These are phyloP conservation scores for Chenopodium suecicum DNA, from an alignment of 148 eudicot species.

Conservation along the genomic window DNA sequence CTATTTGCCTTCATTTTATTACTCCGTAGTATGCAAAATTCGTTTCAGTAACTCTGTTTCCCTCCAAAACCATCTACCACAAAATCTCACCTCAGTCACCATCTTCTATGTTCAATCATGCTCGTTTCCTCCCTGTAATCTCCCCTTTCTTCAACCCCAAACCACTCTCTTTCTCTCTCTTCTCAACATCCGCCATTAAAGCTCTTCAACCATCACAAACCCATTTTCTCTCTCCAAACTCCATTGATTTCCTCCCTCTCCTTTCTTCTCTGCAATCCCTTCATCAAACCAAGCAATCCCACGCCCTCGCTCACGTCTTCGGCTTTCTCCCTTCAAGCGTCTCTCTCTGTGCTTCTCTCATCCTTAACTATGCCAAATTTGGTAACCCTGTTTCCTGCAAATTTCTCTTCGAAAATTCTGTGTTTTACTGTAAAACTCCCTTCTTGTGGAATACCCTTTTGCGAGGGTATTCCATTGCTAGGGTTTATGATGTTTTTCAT, in stretches of 20 bases:
- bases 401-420: conserved; percentile 36
- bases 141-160: conserved; percentile 12
- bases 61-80: conserved; percentile 14
- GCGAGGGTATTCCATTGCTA: conserved; percentile 37
- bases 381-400: conserved; percentile 19
- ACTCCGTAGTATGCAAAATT: too few species aligned
- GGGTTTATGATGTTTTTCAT: conserved; percentile 30
- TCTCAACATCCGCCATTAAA: conserved; percentile 2
- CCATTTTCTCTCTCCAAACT: conserved; percentile 5
- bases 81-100: neutral
- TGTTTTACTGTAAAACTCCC: conserved; percentile 39
- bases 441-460: conserved; percentile 74
- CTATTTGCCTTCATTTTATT: too few species aligned
- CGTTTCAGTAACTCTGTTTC: neutral
- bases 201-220: conserved; percentile 11
- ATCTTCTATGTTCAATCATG: conserved; percentile 34
- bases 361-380: conserved; percentile 49
- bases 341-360: conserved; percentile 54
- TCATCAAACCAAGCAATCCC: conserved; percentile 50
- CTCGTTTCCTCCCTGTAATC: conserved; percentile 24
- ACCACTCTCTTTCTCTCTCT: conserved; percentile 14
- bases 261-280: conserved; percentile 45
- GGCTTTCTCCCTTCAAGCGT: conserved; percentile 57
- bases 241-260: conserved; percentile 37
- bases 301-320: conserved; percentile 42